Base-by-base conservation (phyloP, 129 eudicot genomes). In the Artemisia annua region DNA sequence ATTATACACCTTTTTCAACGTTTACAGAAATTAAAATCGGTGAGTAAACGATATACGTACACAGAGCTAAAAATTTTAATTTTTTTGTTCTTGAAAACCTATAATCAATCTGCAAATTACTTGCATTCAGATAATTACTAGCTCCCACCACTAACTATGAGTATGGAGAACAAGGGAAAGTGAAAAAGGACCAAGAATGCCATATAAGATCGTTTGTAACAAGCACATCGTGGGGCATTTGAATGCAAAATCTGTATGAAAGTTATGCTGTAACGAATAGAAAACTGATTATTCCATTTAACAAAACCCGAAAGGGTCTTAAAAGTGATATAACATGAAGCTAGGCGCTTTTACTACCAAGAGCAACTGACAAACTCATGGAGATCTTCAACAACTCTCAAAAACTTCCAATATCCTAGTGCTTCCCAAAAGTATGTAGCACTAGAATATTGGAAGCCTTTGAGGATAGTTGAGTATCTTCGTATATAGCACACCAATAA, bases 381-480 rank as follows among this genome's bases (percentile, higher is more conserved):
- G 56, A 74, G 78, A 64, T 74, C 61, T 69, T 58, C 16, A 77
- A 69, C 70, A 5, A 55, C 57, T 56, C 71, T 69, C 65, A 16
- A 61, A 62, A 57, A 44, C 65, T 52, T 60, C 71, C 76, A 77
- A 77, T 70, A 77, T 70, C 30, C 20, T 53, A 51, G 49, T 51
- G 10, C 18, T 9, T 8, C 49, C 1, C 13, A 28, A 22, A 19
- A 11, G 7, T 5, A 11, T 5, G n/a, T 35, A 16, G 18, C 24
- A 43, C 56, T 61, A 63, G 49, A 39, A 70, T 77, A 77, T 77
- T 77, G 81, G 76, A 69, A 32, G 62, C 76, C 81, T 58, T 77
- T 69, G 81, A 77, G 76, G 65, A 71, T 53, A 30, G 64, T 69
- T 77, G 46, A 3, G 26, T 48, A 75, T 56, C 73, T 75, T 11